Conservation (phyloP, 371 early-diverging fungal species). For the Lichtheimia ornata region DNA sequence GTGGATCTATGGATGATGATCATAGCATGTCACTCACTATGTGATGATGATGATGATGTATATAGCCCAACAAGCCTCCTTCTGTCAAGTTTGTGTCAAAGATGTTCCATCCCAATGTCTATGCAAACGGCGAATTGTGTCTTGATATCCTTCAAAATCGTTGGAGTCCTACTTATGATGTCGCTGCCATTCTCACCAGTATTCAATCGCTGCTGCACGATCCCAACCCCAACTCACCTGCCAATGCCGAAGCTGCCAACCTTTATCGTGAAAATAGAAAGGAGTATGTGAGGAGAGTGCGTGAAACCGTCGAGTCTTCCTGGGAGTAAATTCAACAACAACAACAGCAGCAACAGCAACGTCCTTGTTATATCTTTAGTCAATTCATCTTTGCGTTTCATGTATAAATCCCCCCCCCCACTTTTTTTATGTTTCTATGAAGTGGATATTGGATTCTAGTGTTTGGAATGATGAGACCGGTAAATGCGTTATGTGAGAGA, state of each 20-base stretch:
- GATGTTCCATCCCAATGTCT: conserved; percentile 99
- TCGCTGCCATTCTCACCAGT: conserved; percentile 93
- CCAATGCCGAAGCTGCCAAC: conserved; percentile 98
- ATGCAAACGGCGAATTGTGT: conserved; percentile 98
- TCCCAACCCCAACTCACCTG: conserved; percentile 98
- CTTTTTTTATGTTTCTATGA: too few relatives aligned
- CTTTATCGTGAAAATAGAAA: conserved; percentile 91
- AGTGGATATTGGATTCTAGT: too few relatives aligned
- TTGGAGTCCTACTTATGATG: conserved; percentile 98
- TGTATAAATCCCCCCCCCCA: too few relatives aligned
- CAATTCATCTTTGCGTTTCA: too few relatives aligned
- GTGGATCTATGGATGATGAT: neutral
- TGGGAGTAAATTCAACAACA: conserved; percentile 69
- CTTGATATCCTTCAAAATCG: conserved; percentile 98
- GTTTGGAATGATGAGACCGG: too few relatives aligned
- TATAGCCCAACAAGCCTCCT: conserved; percentile 96
- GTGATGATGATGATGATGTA: too few relatives aligned
- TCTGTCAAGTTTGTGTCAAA: conserved; percentile 94
- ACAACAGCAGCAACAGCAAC: neutral
- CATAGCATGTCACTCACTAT: too few relatives aligned
- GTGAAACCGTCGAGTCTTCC: conserved; percentile 91
- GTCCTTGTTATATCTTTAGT: too few relatives aligned
- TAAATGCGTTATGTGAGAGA: too few relatives aligned
- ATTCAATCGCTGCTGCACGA: conserved; percentile 98
- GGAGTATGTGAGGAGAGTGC: conserved; percentile 92